Evolutionary conservation across 176 grass and related monocot species (phyloP).

Genomic region (Phoenix dactylifera): DNA sequence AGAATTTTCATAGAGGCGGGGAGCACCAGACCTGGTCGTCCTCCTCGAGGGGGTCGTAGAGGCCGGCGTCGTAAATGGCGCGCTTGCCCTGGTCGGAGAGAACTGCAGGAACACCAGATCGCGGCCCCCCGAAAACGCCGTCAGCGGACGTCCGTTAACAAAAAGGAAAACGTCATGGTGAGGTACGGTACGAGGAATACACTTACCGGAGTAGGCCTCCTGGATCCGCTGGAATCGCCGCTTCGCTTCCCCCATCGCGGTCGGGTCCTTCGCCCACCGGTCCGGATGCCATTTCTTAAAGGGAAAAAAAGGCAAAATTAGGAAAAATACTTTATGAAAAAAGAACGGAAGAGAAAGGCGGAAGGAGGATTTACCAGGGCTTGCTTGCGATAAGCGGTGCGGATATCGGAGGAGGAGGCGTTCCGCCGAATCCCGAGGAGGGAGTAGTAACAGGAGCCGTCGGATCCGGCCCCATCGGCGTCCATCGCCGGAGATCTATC

Average conservation of each 20-base stretch:
- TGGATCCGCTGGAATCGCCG: conserved; percentile 96
- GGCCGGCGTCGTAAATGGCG: conserved; percentile 80
- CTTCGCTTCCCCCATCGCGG: conserved; percentile 59
- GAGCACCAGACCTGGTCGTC: conserved; percentile 51
- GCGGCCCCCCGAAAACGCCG: conserved; percentile 10
- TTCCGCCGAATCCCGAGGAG: conserved; percentile 72
- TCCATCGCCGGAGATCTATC: conserved; percentile 38
- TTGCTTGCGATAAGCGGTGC: conserved; percentile 72
- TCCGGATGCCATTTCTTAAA: conserved; percentile 89
- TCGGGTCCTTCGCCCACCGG: conserved; percentile 67
- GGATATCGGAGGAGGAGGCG: conserved; percentile 63
- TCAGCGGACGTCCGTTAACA: neutral
- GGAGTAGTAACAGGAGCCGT: conserved; percentile 79
- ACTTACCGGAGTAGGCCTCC: conserved; percentile 96
- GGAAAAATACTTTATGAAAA: too few relatives aligned
- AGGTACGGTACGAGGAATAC: neutral
- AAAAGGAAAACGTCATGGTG: neutral
- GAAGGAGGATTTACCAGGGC: conserved; percentile 48
- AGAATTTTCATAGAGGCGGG: too few relatives aligned
- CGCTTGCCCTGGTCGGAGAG: conserved; percentile 86
- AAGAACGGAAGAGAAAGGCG: neutral
- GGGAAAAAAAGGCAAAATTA: too few relatives aligned
- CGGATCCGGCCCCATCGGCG: conserved; percentile 49
- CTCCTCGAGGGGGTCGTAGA: conserved; percentile 84
- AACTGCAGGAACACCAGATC: conserved; percentile 37